These are phyloP conservation scores for Arctostaphylos glauca DNA, from an alignment of 148 eudicot genomes.

Conservation along the genomic window DNA sequence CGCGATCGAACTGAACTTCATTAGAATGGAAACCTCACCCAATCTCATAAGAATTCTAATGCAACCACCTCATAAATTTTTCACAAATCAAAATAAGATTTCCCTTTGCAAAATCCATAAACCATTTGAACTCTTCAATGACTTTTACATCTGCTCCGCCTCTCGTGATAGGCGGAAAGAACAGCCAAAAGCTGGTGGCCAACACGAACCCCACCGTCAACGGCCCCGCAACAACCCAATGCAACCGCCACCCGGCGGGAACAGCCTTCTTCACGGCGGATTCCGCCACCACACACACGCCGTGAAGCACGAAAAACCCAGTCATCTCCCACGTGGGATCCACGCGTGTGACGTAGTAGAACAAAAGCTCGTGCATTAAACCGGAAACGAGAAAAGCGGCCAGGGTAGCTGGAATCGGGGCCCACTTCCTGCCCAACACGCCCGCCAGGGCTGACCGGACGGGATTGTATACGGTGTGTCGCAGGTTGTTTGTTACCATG, in stretches of 20 bases:
- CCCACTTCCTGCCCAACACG: constrained; percentile 29
- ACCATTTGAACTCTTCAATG: constrained; percentile 35
- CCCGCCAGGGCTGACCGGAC: constrained; percentile 17
- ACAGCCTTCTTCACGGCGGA: constrained; percentile 29
- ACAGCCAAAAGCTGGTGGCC: constrained; percentile 52
- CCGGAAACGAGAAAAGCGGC: constrained; percentile 61
- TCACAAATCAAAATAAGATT: background rate
- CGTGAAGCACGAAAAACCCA: constrained; percentile 64
- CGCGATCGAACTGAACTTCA: too few species aligned
- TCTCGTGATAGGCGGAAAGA: constrained; percentile 56
- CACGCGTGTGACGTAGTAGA: constrained; percentile 41
- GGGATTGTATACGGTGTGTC: constrained; percentile 31
- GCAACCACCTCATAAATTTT: background rate
- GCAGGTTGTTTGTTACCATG: constrained; percentile 31
- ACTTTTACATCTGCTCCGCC: constrained; percentile 44
- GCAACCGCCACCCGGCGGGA: constrained; percentile 37
- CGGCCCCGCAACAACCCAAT: constrained; percentile 40
- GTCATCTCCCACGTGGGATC: constrained; percentile 66
- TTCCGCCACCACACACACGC: constrained; percentile 52
- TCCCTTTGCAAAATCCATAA: constrained; percentile 13
- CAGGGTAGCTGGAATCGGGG: constrained; percentile 36
- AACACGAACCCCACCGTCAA: constrained; percentile 63
- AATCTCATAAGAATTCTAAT: background rate
- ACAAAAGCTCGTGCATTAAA: constrained; percentile 72
- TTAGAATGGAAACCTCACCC: too few species aligned